phyloP scores from a whole-genome alignment of 768 basidiomycete species.

The Dendrothele bispora region DNA sequence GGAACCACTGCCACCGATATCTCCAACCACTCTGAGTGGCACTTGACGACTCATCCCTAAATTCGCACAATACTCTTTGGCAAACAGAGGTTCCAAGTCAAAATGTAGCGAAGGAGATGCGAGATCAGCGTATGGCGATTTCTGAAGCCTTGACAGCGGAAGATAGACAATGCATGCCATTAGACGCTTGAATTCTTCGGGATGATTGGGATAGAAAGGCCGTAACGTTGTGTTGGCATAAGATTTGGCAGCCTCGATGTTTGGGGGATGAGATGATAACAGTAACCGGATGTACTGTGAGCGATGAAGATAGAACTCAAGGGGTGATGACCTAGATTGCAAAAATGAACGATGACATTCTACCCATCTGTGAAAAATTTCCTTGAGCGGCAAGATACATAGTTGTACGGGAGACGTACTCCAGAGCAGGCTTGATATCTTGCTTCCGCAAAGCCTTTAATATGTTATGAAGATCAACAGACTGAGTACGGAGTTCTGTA shows the following conservation, averaged over 20 bases:
- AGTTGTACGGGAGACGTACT: conserved; percentile 41
- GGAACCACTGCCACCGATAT: conserved; percentile 91
- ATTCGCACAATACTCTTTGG: conserved; percentile 85
- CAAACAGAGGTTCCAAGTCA: conserved; percentile 81
- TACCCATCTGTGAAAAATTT: conserved; percentile 69
- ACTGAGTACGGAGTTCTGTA: conserved; percentile 49
- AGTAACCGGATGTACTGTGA: conserved; percentile 86
- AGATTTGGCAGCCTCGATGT: conserved; percentile 58
- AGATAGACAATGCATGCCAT: conserved; percentile 71
- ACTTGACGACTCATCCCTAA: conserved; percentile 88
- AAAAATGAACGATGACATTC: conserved; percentile 65
- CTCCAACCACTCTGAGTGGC: conserved; percentile 85
- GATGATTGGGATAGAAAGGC: conserved; percentile 62
- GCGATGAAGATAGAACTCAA: conserved; percentile 90
- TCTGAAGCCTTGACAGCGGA: conserved; percentile 62
- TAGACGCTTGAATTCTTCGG: conserved; percentile 66
- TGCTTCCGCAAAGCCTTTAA: conserved; percentile 62
- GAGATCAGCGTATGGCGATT: conserved; percentile 75
- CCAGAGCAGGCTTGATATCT: conserved; percentile 76
- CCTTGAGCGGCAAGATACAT: conserved; percentile 9
- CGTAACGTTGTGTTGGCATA: conserved; percentile 74
- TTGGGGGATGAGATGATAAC: conserved; percentile 57
- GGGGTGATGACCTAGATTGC: conserved; percentile 65
- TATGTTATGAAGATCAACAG: conserved; percentile 72
- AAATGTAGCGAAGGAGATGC: conserved; percentile 70